Evolutionary conservation across 768 basidiomycete genomes (phyloP), one percentile per base, ranked within the genome.

Genomic region (Leucocoprinus leucothites): DNA sequence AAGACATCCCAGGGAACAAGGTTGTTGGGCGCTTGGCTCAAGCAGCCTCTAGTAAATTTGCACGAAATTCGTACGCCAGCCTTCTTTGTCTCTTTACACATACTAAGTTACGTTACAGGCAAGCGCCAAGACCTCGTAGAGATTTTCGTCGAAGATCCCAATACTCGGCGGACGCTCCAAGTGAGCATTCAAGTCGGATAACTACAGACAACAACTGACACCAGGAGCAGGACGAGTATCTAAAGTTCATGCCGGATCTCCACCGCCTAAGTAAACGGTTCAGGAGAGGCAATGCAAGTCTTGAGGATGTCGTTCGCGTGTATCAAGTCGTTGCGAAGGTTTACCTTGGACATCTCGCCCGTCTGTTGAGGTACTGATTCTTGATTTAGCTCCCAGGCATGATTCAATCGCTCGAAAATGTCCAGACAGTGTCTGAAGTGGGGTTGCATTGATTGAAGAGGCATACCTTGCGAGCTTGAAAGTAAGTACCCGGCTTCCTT

Each of bases 1-100:
- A 97, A 97, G 72, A 98, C 97, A 0, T 85, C 91, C 0, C 97
- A 99, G 66, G 97, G 97, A 0, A 85, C 90, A 13, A 75, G 97
- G 53, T 68, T 97, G 38, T 76, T 99, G 2, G 90, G 86, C 0
- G 86, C 85, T 46, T 98, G 96, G 96, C 73, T 99, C 40, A 98
- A 97, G 65, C 97, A 98, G 67, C 97, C 97, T 4, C 74, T 98
- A 24, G 84, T 98, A 26, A 98, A 97, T 68, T 69, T 92, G 35
- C 95, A 98, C 60, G 91, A 94, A 65, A 98, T 98, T 58, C 77
- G 94, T 91, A 55, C 59, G 91, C 38, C 34, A 43, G n/a, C 34
- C 9, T 43, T 24, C 34, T 35, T 50, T 51, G 14, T 6, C 9
- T 48, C 34, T 4, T 38, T 6, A n/a, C 14, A 38, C 4, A 9